Base-by-base conservation (phyloP, 345 rosid genomes). In the Eutrema heterophyllum region DNA sequence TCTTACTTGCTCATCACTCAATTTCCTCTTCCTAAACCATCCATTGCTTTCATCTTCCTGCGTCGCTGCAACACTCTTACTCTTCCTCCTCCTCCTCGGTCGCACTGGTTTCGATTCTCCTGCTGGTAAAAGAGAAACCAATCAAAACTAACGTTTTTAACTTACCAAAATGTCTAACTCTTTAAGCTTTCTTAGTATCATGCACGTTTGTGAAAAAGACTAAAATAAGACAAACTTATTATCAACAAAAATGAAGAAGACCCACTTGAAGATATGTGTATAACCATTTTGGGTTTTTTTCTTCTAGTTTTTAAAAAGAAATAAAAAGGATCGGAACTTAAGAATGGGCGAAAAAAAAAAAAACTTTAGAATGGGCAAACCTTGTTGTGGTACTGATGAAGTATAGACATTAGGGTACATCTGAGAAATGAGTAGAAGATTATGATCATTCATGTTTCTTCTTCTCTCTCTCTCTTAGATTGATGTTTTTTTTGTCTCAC, bases 11-110 rank as follows among this genome's bases (percentile, higher is more conserved):
- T 84, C 90, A 6, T 64, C 70, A 30, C 77, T 88, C 6, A 95
- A 81, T 74, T 90, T 88, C 79, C 98, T 87, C 78, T 95, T 92
- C 84, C 80, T 90, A 55, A 70, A 64, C 67, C 76, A 64, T 9
- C 76, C 71, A 57, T 40, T 26, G 49, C 48, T 35, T 53, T 33
- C 14, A 2, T 48, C 41, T 64, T 80, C 64, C 10, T 54, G 70
- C 9, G 14, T 54, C 43, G 14, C 35, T 53, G 63, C 24, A 51
- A 10, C 84, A 40, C 61, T 81, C 70, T 75, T 85, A 81, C 75
- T 87, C 89, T 76, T 89, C 41, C 89, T 77, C 72, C 84, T 82
- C 51, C 79, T 75, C 11, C 93, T 63, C 27, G 84, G 75, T 21
- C 82, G 84, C 1, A 24, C 66, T 24, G 76, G 48, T 59, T 88